Conservation (phyloP, 2,329 filamentous ascomycete species). For the Aspergillus calidoustus region DNA sequence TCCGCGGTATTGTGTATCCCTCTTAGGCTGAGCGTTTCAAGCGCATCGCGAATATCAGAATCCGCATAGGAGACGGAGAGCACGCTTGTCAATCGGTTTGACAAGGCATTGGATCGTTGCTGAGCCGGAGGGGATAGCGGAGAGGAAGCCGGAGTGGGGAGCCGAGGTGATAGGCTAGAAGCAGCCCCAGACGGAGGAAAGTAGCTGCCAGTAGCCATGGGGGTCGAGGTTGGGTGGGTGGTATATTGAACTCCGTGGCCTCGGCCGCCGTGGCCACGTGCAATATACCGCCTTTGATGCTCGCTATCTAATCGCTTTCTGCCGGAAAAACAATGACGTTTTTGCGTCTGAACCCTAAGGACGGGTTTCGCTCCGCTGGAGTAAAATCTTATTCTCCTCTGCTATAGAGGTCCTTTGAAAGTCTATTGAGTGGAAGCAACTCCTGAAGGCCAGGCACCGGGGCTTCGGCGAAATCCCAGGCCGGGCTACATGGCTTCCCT, state of each 20-base stretch:
- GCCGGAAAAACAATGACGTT: neutral
- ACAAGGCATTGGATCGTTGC: conserved; percentile 66
- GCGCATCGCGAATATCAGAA: conserved; percentile 83
- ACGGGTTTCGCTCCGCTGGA: too few relatives aligned
- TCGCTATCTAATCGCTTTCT: neutral
- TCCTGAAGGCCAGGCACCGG: too few relatives aligned
- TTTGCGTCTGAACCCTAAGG: neutral
- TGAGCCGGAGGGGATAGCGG: conserved; percentile 37
- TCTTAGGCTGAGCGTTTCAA: conserved; percentile 76
- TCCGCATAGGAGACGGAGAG: conserved; percentile 93
- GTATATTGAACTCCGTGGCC: neutral
- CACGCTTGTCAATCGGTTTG: conserved; percentile 80
- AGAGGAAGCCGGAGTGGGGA: conserved; percentile 31
- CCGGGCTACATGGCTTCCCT: too few relatives aligned
- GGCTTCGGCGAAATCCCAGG: too few relatives aligned
- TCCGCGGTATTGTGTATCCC: conserved; percentile 75
- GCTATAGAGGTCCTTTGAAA: too few relatives aligned
- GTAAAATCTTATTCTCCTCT: too few relatives aligned
- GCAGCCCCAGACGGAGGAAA: conserved; percentile 30
- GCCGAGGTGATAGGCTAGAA: conserved; percentile 29
- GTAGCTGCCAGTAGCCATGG: conserved; percentile 40
- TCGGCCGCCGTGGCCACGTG: neutral
- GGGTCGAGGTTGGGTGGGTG: neutral
- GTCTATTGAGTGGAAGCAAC: too few relatives aligned
- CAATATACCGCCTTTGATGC: neutral